Base-by-base conservation (phyloP, 129 eudicot species). In the Escallonia herrerae region DNA sequence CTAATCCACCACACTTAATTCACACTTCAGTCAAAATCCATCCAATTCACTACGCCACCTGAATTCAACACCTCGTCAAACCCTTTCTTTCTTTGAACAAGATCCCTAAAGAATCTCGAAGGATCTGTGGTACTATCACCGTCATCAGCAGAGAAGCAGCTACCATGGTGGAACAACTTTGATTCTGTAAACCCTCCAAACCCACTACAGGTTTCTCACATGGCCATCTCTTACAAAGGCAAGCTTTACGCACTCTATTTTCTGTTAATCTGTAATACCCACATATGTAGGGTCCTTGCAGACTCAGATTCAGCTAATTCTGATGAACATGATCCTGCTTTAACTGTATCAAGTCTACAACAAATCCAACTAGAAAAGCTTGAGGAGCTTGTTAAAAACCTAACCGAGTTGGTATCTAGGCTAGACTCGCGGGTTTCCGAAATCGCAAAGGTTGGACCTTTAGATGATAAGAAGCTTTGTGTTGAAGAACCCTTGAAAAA, bases 321-420 rank as follows among this genome's bases (percentile, higher is more conserved):
- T 7, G 39, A 62, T 43, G 63, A 62, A 42, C 63, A 12, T 51
- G 47, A 6, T 8, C 62, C 56, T 8, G 43, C 7, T 54, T 47
- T 76, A 33, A 68, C 69, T 60, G 44, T 83, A 50, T 55, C 77
- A 55, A 71, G 67, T 61, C 77, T 69, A 15, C 98, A 87, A 43
- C 74, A 80, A 62, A 62, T 77, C 43, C 97, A 91, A 40, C 69
- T 91, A 72, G 89, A 80, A 60, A 85, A 77, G 70, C 91, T 91
- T 15, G 87, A 91, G 44, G 89, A 83, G 75, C 70, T 88, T 9
- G 89, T 91, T 12, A 60, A 62, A 56, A 85, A 88, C 79, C 78
- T 91, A 10, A 81, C 63, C 41, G 77, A 81, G n/a, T 67, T 91
- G 49, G 91, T 91, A 4, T 64, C 80, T 40, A 88, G 81, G 80